Percentiles rank a stretch among this genome's conserved stretches.
Conservation (phyloP, 2,329 filamentous ascomycete genomes). For the Arthrocladium fulminans region DNA sequence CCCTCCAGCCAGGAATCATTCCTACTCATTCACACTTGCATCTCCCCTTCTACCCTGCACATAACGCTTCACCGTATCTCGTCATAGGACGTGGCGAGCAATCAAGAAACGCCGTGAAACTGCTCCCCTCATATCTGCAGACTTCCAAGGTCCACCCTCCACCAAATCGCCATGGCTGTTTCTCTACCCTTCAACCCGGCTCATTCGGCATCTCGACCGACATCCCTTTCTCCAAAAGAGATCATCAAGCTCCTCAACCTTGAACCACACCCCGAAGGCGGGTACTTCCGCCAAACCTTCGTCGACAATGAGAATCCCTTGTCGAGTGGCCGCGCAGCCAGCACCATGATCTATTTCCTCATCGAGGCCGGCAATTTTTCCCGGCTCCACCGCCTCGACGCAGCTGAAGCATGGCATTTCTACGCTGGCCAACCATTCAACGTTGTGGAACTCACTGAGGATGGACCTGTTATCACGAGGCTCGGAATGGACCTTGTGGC, state of each 20-base stretch:
- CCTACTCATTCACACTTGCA: too few species aligned
- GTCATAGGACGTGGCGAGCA: too few species aligned
- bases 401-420: constrained; percentile 35
- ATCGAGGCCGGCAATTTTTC: constrained; percentile 54
- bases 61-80: too few species aligned
- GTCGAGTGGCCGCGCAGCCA: constrained; percentile 29
- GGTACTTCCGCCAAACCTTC: constrained; percentile 57
- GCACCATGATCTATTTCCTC: constrained; percentile 57
- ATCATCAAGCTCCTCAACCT: constrained; percentile 42
- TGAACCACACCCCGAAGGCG: constrained; percentile 52
- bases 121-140: neutral
- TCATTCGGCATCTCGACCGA: neutral
- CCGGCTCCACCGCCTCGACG: constrained; percentile 56
- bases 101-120: neutral
- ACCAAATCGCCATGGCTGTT: neutral
- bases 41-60: too few species aligned
- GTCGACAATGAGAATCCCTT: constrained; percentile 51
- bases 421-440: neutral
- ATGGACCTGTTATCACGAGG: constrained; percentile 37
- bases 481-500: constrained; percentile 36
- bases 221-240: neutral
- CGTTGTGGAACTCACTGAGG: constrained; percentile 53
- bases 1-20: too few species aligned
- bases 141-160: neutral
- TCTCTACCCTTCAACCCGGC: neutral